Conservation (phyloP, 78 protist genomes). For the Dictyostelium firmibasis region DNA sequence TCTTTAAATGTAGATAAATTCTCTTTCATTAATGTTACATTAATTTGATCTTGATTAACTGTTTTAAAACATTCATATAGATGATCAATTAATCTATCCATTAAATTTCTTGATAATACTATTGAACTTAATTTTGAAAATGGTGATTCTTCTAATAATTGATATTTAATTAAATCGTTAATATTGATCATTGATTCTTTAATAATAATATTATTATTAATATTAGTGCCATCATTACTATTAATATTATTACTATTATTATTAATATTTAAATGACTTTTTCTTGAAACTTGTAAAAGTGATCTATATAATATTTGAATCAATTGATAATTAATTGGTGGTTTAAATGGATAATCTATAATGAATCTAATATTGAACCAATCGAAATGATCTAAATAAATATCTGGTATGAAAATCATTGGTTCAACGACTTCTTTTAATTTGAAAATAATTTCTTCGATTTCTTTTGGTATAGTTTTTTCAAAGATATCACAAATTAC, state of each 20-base stretch:
- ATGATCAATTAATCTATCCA: slow-evolving; percentile 26
- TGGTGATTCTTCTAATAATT: background rate
- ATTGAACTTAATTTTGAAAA: slow-evolving; percentile 3
- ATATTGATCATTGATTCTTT: background rate
- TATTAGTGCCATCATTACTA: no score
- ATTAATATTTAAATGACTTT: background rate
- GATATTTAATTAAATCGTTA: slow-evolving; percentile 19
- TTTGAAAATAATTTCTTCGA: background rate
- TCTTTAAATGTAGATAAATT: background rate
- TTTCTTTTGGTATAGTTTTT: background rate
- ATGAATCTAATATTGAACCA: background rate
- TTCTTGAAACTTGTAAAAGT: background rate
- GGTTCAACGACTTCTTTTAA: slow-evolving; percentile 2
- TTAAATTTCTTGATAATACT: background rate
- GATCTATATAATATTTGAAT: background rate
- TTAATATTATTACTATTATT: background rate
- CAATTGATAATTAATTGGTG: background rate
- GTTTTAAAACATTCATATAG: background rate
- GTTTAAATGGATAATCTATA: background rate
- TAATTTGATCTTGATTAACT: background rate
- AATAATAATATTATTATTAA: background rate
- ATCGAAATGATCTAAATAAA: slow-evolving; percentile 11
- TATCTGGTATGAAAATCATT: slow-evolving; percentile 1
- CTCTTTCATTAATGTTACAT: background rate
- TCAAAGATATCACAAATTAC: slow-evolving; percentile 7